Evolutionary conservation across 2,329 filamentous ascomycete species (phyloP), one percentile per base, ranked within the genome.

Genomic region (Fusarium sarcochroum): DNA sequence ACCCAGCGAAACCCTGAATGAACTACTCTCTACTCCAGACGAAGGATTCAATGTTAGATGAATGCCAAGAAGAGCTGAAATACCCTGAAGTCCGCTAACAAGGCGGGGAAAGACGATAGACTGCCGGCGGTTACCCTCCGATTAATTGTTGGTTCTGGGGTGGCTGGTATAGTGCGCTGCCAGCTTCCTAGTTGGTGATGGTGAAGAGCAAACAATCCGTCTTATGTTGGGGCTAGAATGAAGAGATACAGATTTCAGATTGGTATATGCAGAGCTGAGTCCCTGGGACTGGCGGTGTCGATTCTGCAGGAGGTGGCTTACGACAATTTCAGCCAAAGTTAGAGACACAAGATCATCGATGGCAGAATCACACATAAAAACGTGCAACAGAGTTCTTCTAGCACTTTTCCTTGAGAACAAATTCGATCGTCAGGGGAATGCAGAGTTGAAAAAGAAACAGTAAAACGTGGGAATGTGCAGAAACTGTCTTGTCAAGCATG

Each of bases 131-230:
- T 15, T 25, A 44, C 41, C 21, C 9, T 21, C 41, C n/a, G n/a
- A n/a, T n/a, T 11, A 15, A 21, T n/a, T 25, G 41, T 27, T 41
- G 37, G 23, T 10, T 13, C 25, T 37, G 32, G 30, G 11, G 40
- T 40, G 49, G 49, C 49, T 56, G 55, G 27, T 42, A 32, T 37
- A 23, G 49, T 58, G 20, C 35, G 18, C 15, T 53, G 18, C 20
- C 42, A 45, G 7, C 25, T 58, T 45, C 49, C 49, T 38, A 17
- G 27, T 27, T 37, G 18, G 30, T 17, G 14, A 20, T 45, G 55
- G 25, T 23, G 40, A 45, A 32, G 30, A 9, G 20, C 40, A n/a
- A 8, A 46, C 23, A 20, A n/a, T n/a, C 15, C 2, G 34, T 38
- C 37, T 17, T 9, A 20, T 18, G 37, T 21, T 23, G 21, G 27